Conservation (phyloP, 2,329 filamentous ascomycete species). For the Trichoderma cornu-damae region DNA sequence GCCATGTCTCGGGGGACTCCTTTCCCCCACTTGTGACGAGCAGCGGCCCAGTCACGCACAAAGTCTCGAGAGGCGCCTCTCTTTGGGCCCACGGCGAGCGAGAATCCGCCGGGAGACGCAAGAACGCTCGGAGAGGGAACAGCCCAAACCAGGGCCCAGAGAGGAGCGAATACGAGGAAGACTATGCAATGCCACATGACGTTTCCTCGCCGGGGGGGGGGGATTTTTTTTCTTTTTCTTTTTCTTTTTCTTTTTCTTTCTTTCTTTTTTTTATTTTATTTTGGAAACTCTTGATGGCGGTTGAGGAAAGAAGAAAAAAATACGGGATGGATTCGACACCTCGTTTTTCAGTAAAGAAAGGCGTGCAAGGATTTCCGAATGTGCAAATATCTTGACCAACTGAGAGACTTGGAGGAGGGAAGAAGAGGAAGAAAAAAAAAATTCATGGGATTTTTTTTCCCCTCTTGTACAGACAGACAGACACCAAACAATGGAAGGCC, state of each 20-base stretch:
- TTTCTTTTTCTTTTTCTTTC: too few species aligned
- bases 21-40: slow-evolving; percentile 34
- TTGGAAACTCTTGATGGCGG: too few species aligned
- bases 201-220: too few species aligned
- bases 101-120: slow-evolving; percentile 24
- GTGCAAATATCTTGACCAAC: too few species aligned
- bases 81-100: slow-evolving; percentile 26
- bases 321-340: too few species aligned
- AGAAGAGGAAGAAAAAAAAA: neutral
- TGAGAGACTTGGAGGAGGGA: too few species aligned
- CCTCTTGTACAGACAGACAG: too few species aligned
- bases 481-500: neutral
- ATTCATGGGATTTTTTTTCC: neutral
- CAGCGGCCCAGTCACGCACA: slow-evolving; percentile 32
- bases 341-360: too few species aligned
- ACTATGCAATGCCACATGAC: slow-evolving; percentile 3
- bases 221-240: too few species aligned
- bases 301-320: too few species aligned
- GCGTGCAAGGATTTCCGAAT: too few species aligned
- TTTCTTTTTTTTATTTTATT: too few species aligned
- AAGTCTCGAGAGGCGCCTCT: slow-evolving; percentile 29
- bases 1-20: slow-evolving; percentile 21
- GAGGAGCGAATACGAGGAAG: neutral
- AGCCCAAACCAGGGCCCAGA: neutral
- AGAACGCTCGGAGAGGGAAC: neutral